These are phyloP conservation scores for Globisporangium uncinulatum DNA, from an alignment of 352 stramenopile species.

Conservation along the genomic window DNA sequence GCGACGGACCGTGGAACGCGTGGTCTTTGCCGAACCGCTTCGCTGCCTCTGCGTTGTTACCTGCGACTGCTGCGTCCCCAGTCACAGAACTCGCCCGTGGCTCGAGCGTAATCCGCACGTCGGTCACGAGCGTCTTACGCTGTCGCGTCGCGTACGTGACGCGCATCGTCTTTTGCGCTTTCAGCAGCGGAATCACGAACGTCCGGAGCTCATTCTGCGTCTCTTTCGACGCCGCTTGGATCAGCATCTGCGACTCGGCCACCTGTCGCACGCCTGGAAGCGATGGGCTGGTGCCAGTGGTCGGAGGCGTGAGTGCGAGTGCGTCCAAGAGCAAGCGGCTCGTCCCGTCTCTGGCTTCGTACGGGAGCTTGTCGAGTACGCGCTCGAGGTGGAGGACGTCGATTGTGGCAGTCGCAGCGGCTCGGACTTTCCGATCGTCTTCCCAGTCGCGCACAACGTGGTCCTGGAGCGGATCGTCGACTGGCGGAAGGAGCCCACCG, in stretches of 20 bases:
- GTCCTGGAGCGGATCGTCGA: conserved; percentile 43
- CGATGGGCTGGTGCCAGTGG: too few relatives aligned
- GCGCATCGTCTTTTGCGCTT: conserved; percentile 58
- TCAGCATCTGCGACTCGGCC: conserved; percentile 64
- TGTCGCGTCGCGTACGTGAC: conserved; percentile 66
- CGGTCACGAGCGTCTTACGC: conserved; percentile 68
- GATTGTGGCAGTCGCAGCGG: conserved; percentile 30
- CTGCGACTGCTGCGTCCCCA: conserved; percentile 8
- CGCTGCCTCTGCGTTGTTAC: conserved; percentile 26
- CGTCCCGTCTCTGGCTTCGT: conserved; percentile 56
- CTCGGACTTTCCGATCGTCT: conserved; percentile 53
- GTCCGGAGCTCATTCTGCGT: conserved; percentile 50
- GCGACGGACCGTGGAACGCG: conserved; percentile 55
- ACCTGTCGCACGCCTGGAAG: conserved; percentile 21
- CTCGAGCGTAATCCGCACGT: conserved; percentile 77
- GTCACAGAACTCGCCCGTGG: conserved; percentile 58
- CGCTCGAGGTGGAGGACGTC: conserved; percentile 35
- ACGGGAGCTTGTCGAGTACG: conserved; percentile 63
- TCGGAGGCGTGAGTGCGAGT: conserved; percentile 27
- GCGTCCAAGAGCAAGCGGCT: conserved; percentile 54
- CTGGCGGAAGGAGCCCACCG: conserved; percentile 32
- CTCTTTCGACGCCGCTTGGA: conserved; percentile 45
- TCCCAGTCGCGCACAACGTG: conserved; percentile 68
- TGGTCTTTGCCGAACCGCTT: conserved; percentile 69
- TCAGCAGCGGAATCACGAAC: conserved; percentile 66